Base-by-base conservation (phyloP, 2,329 filamentous ascomycete species). In the Davidsoniella australis region DNA sequence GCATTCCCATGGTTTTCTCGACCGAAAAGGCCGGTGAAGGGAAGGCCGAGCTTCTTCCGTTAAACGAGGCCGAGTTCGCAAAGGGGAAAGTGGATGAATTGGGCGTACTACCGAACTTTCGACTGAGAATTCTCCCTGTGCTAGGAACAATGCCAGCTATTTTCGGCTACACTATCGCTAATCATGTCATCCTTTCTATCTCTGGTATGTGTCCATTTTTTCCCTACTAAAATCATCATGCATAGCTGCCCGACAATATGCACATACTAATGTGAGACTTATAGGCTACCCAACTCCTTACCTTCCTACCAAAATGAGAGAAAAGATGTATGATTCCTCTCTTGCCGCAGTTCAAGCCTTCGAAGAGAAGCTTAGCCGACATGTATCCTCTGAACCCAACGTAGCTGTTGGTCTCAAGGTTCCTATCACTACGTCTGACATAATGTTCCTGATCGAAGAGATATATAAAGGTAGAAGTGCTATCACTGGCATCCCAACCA, bases 61-160 rank as follows among this genome's bases (percentile, higher is more conserved):
- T 98, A 0, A 72, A 85, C 0, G 87, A 94, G 53, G 85, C 91
- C 45, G 88, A 96, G 61, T 91, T 87, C 58, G 65, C 76, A 44
- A 94, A 91, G 64, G 91, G 91, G 16, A 71, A 78, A 16, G 86
- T 96, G 0, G 81, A 82, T 23, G 88, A 95, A 56, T 71, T 96
- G 0, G 84, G 87, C 41, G 85, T 93, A 0, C 73, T 98, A 46
- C 84, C 88, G 1, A 88, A 94, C 61, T 98, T 98, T 63, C 75
- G 91, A 20, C 85, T 94, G 8, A 75, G 91, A n/a, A 98, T 98
- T 51, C 66, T 98, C 7, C 91, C 91, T 0, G 91, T 98, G 0
- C 68, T 98, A 2, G 91, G 91, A 1, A 98, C 91, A 0, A 95
- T 98, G 88, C 91, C 91, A 0, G 89, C 91, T 2, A 81, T 96